Percentiles rank a stretch among this genome's conserved stretches.
Evolutionary conservation across 1,139 yeast genomes (phyloP).

Genomic region (Zygosaccharomyces sapae): DNA sequence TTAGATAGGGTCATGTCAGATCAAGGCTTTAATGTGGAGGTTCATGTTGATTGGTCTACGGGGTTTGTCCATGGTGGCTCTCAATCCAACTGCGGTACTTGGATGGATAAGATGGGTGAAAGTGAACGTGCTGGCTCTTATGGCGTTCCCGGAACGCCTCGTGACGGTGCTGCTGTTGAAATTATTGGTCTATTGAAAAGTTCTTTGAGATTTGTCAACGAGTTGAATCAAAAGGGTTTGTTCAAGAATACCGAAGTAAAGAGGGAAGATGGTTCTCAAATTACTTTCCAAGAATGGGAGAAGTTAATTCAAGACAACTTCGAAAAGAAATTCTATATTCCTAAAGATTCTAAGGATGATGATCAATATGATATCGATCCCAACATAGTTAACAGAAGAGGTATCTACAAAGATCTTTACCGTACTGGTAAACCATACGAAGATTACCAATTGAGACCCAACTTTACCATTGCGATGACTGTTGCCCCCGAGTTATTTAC

Average conservation of each 20-base stretch:
- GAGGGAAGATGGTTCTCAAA: slow-evolving; percentile 52
- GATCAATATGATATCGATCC: slow-evolving; percentile 56
- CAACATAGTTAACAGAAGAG: slow-evolving; percentile 74
- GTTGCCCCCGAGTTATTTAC: slow-evolving; percentile 91
- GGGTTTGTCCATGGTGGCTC: slow-evolving; percentile 91
- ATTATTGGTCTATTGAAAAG: slow-evolving; percentile 86
- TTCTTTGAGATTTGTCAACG: slow-evolving; percentile 70
- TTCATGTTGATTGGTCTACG: slow-evolving; percentile 79
- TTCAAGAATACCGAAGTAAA: slow-evolving; percentile 57
- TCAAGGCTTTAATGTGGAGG: slow-evolving; percentile 83
- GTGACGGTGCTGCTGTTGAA: slow-evolving; percentile 96
- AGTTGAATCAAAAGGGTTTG: slow-evolving; percentile 48
- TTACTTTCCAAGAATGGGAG: slow-evolving; percentile 67
- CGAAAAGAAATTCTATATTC: slow-evolving; percentile 75
- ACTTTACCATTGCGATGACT: slow-evolving; percentile 85
- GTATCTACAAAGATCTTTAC: slow-evolving; percentile 86
- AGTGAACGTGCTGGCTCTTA: slow-evolving; percentile 74
- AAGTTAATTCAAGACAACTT: slow-evolving; percentile 62
- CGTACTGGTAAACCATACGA: slow-evolving; percentile 81
- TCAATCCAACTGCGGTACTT: slow-evolving; percentile 91
- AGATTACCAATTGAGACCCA: slow-evolving; percentile 90
- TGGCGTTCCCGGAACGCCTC: slow-evolving; percentile 94
- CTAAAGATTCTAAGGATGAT: slow-evolving; percentile 57
- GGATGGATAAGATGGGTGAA: slow-evolving; percentile 99
- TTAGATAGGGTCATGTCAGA: slow-evolving; percentile 90